phyloP scores from a whole-genome alignment of 1,284 basidiomycete genomes.

The Fomitiporia mediterranea region DNA sequence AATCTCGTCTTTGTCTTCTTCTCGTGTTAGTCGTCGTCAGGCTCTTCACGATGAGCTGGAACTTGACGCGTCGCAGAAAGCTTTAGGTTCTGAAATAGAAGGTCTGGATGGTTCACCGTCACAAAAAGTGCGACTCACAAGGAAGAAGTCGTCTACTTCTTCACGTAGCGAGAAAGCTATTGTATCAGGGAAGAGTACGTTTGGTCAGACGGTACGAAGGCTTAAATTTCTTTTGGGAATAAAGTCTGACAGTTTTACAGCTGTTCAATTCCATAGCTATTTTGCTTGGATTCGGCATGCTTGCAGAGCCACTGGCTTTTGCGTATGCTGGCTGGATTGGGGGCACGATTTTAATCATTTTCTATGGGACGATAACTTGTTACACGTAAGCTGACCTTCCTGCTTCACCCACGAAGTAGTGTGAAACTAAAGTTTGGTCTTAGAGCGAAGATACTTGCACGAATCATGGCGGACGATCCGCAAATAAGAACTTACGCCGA shows the following conservation, averaged over 20 bases:
- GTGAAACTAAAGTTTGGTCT: conserved; percentile 1
- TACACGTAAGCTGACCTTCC: conserved; percentile 64
- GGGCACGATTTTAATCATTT: conserved; percentile 70
- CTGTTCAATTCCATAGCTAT: conserved; percentile 91
- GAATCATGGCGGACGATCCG: conserved; percentile 67
- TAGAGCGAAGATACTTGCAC: conserved; percentile 82
- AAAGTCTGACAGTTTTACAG: conserved; percentile 34
- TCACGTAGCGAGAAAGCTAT: conserved; percentile 22
- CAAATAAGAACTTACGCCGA: conserved; percentile 81
- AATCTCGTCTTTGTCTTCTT: conserved; percentile 27
- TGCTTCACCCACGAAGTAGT: not conserved
- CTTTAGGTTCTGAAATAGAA: not conserved
- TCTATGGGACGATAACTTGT: conserved; percentile 79
- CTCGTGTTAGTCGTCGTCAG: conserved; percentile 26
- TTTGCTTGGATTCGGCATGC: conserved; percentile 83
- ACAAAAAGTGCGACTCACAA: not conserved
- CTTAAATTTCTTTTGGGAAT: conserved; percentile 5
- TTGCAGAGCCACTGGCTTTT: conserved; percentile 86
- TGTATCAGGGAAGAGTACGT: conserved; percentile 61
- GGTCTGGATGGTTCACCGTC: conserved; percentile 8
- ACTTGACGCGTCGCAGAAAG: conserved; percentile 6
- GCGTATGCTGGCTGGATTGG: conserved; percentile 83
- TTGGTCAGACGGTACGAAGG: conserved; percentile 72
- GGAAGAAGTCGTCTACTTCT: conserved; percentile 20
- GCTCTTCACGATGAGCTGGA: conserved; percentile 21